Conservation (phyloP, 176 grass and related monocot genomes). For the Lolium multiflorum region DNA sequence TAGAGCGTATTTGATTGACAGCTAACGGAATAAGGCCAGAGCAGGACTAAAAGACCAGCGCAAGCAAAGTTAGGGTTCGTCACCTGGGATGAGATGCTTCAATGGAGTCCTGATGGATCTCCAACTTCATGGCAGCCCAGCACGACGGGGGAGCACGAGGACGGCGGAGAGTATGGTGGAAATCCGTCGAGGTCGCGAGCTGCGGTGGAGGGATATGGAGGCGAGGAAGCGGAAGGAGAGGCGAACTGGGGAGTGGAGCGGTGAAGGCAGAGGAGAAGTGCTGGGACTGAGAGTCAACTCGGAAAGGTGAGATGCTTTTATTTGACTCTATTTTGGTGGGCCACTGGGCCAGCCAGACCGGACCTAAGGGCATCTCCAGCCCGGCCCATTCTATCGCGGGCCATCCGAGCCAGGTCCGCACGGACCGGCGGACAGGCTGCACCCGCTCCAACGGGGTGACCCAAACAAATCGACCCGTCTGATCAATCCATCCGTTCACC, state of each 20-base stretch:
- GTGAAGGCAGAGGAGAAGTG: background rate
- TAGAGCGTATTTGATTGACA: background rate
- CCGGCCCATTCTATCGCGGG: too few relatives aligned
- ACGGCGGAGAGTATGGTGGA: background rate
- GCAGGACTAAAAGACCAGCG: background rate
- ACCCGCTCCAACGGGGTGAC: too few relatives aligned
- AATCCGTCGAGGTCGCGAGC: background rate
- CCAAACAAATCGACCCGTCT: too few relatives aligned
- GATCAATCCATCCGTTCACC: too few relatives aligned
- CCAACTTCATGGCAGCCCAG: background rate
- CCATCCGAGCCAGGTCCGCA: too few relatives aligned
- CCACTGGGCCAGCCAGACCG: too few relatives aligned
- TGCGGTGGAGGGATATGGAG: background rate
- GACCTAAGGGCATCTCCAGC: too few relatives aligned
- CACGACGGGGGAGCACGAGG: background rate
- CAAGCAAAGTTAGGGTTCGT: slow-evolving; percentile 16
- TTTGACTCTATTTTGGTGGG: too few relatives aligned
- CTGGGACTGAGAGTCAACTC: too few relatives aligned
- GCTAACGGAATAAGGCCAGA: background rate
- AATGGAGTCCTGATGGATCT: background rate
- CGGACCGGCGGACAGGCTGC: too few relatives aligned
- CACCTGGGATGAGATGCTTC: background rate
- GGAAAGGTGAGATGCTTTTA: too few relatives aligned
- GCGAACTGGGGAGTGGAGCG: background rate
- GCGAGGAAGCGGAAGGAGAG: background rate